A percentile compares a stretch with the other conserved stretches of the same genome.
Conservation (phyloP, 768 basidiomycete genomes). For the Pleurotus giganteus region DNA sequence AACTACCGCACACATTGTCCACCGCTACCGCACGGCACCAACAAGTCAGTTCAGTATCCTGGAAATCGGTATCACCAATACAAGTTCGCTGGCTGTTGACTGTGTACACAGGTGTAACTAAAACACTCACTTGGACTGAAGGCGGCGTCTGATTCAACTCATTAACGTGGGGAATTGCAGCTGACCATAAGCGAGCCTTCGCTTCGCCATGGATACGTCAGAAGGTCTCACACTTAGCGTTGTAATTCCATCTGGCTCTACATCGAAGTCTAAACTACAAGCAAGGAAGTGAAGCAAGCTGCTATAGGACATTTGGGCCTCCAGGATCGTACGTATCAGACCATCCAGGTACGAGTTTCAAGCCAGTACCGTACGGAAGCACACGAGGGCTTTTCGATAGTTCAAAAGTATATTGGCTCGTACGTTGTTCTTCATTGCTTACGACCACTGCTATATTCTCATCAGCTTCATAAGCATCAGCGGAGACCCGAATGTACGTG, state of each 20-base stretch:
- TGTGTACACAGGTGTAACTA: too few relatives aligned
- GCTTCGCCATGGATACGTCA: background rate
- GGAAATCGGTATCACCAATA: too few relatives aligned
- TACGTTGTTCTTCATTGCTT: conserved; percentile 19
- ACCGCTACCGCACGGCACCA: too few relatives aligned
- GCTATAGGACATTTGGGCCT: conserved; percentile 65
- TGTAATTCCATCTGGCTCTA: conserved; percentile 40
- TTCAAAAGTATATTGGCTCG: conserved; percentile 58
- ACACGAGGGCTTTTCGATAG: conserved; percentile 58
- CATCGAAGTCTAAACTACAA: conserved; percentile 40
- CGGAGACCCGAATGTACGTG: conserved; percentile 60
- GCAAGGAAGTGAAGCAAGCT: conserved; percentile 49
- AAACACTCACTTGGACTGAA: too few relatives aligned
- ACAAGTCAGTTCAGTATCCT: too few relatives aligned
- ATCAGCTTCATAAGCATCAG: conserved; percentile 33
- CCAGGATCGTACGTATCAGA: conserved; percentile 49
- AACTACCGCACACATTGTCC: too few relatives aligned
- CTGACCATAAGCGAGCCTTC: too few relatives aligned
- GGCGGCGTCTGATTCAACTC: too few relatives aligned
- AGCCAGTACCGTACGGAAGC: conserved; percentile 27
- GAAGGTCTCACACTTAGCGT: conserved; percentile 54
- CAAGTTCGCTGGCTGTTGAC: too few relatives aligned
- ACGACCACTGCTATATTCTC: background rate
- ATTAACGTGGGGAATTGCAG: too few relatives aligned
- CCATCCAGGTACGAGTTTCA: background rate